Evolutionary conservation across 2,329 filamentous ascomycete genomes (phyloP), one percentile per base, ranked within the genome.

Genomic region (Hymenotorrendiella dingleyae): DNA sequence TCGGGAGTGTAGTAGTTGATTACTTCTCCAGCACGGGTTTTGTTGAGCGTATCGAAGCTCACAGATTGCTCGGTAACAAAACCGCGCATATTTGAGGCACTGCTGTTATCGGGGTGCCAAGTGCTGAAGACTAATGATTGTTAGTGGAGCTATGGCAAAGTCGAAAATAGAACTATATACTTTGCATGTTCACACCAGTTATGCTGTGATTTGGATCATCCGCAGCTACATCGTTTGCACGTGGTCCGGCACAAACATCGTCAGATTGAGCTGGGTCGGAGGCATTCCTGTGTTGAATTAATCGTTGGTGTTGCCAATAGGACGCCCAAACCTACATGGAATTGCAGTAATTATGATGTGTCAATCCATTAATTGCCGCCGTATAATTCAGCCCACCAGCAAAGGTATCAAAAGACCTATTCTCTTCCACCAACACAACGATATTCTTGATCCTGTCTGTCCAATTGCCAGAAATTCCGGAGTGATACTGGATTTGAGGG

Each of bases 381-480:
- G 58, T 61, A 46, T 67, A 67, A 20, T 48, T 59, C 14, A 68
- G 55, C 21, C 67, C 67, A 23, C 67, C 67, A 12, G 63, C 61
- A 21, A 67, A 62, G 40, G 62, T 64, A 46, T 69, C 67, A 33
- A 59, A 59, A 9, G 56, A 59, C 20, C 66, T 56, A 47, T 68
- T 67, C 42, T 68, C 66, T 53, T 67, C 60, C 8, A 70, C 67
- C 14, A 72, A 57, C 20, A 71, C 64, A 35, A 72, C 68, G 5
- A 70, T 67, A 49, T 68, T 68, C 56, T 71, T 71, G 56, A 72
- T 72, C 43, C 66, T 67, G 27, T 49, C 54, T 42, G 60, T 63
- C 53, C 54, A 58, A 12, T 36, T 40, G 11, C 43, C 47, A 7
- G 54, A 48, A 12, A 33, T 40, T 12, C 43, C 47, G 7, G 54